Percentiles rank a stretch among this genome's conserved stretches.
phyloP scores from a whole-genome alignment of 768 basidiomycete species.

The Arthromyces matolae region DNA sequence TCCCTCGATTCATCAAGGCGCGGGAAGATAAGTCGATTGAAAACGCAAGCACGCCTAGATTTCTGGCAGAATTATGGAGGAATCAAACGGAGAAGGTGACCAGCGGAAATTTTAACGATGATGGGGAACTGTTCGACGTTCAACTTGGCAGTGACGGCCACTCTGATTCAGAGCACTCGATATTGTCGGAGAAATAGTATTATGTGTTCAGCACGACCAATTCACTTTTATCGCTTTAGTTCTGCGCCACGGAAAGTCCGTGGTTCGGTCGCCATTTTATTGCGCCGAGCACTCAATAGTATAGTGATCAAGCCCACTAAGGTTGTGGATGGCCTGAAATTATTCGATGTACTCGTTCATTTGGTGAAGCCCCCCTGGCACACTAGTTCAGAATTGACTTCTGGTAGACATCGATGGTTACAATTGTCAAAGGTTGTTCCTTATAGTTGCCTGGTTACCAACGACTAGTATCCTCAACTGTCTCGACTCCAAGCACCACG shows the following conservation, averaged over 20 bases:
- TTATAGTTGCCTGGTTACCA: not conserved
- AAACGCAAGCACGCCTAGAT: slow-evolving; percentile 66
- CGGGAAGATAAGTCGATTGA: slow-evolving; percentile 73
- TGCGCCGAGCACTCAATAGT: no score
- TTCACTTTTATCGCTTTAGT: no score
- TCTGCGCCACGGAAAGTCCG: no score
- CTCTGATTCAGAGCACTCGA: slow-evolving; percentile 22
- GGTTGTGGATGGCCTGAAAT: no score
- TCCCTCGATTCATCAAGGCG: slow-evolving; percentile 78
- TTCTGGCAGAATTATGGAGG: slow-evolving; percentile 67
- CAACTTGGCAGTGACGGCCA: slow-evolving; percentile 27
- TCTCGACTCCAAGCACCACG: slow-evolving; percentile 30
- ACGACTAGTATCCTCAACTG: slow-evolving; percentile 46
- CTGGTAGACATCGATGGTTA: slow-evolving; percentile 35
- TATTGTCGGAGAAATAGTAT: no score
- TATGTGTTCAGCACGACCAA: no score
- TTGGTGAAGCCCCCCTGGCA: no score
- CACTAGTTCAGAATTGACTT: no score
- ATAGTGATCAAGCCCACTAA: no score
- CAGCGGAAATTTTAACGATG: slow-evolving; percentile 40
- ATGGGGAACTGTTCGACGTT: slow-evolving; percentile 59
- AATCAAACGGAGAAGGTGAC: slow-evolving; percentile 49
- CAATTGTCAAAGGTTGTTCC: slow-evolving; percentile 26
- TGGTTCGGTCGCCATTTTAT: no score
- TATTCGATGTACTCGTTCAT: no score